These are phyloP conservation scores for Scheffersomyces ergatensis DNA, from an alignment of 805 yeast genomes.

Conservation along the genomic window DNA sequence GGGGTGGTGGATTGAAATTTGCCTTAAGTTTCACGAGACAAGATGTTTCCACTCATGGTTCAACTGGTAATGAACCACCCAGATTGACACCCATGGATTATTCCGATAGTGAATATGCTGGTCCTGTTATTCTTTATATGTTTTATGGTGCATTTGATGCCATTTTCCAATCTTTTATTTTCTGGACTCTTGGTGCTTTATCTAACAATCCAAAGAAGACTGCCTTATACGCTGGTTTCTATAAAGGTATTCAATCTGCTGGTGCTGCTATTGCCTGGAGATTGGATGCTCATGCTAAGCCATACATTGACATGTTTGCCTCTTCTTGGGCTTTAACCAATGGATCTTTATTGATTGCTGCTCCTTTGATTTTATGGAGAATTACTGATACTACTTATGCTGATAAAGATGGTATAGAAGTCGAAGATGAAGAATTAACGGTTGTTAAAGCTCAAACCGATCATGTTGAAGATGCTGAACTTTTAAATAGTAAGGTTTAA, in stretches of 20 bases:
- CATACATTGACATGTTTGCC: conserved; percentile 44
- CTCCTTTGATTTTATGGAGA: conserved; percentile 43
- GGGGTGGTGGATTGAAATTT: conserved; percentile 60
- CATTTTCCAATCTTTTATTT: conserved; percentile 54
- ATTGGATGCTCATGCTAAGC: conserved; percentile 40
- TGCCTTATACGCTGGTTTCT: conserved; percentile 59
- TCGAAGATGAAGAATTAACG: conserved; percentile 22
- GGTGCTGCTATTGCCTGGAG: conserved; percentile 64
- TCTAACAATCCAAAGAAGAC: conserved; percentile 56
- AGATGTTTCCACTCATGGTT: conserved; percentile 15
- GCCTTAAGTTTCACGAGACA: conserved; percentile 42
- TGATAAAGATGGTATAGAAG: conserved; percentile 27
- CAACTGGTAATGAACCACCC: conserved; percentile 6
- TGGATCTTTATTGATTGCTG: conserved; percentile 47
- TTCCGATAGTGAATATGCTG: conserved; percentile 46
- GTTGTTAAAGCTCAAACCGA: conserved; percentile 17
- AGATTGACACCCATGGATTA: conserved; percentile 39
- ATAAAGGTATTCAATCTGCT: conserved; percentile 63
- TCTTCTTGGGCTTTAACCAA: conserved; percentile 51
- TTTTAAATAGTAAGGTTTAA: no score
- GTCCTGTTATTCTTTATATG: conserved; percentile 61
- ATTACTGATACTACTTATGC: conserved; percentile 43
- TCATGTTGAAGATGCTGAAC: conserved; percentile 6
- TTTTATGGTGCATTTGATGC: conserved; percentile 62
- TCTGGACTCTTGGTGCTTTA: conserved; percentile 60